phyloP scores from a whole-genome alignment of 2,329 filamentous ascomycete genomes.

The Clarireedia hainanense region DNA sequence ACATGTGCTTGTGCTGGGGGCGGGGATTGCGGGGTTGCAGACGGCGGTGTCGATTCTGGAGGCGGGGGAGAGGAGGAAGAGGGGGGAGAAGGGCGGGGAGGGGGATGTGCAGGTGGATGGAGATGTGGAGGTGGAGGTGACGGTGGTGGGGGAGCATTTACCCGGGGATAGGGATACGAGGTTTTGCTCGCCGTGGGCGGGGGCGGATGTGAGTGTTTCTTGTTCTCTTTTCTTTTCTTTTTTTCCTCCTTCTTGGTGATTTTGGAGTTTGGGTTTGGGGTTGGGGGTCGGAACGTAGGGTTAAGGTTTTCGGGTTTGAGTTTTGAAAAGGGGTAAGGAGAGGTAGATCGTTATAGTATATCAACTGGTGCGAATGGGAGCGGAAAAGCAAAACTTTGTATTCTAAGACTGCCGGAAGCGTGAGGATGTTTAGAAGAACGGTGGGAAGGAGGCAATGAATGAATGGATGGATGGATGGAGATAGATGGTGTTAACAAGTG shows the following conservation, averaged over 20 bases:
- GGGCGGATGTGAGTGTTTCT: conserved; percentile 31
- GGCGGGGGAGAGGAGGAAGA: background rate
- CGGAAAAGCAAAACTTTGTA: background rate
- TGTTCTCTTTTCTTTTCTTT: background rate
- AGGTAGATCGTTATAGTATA: background rate
- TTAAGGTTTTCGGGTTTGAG: background rate
- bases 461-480: too few relatives aligned
- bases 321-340: conserved; percentile 21
- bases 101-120: background rate
- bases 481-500: too few relatives aligned
- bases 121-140: conserved; percentile 20
- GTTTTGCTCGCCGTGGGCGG: conserved; percentile 32
- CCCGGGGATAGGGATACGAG: conserved; percentile 27
- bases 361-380: background rate
- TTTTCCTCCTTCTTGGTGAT: background rate
- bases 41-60: conserved; percentile 16
- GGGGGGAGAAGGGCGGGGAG: background rate
- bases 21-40: conserved; percentile 39
- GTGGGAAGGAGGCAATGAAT: background rate
- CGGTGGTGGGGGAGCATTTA: conserved; percentile 35
- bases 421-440: background rate
- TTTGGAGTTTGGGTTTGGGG: background rate
- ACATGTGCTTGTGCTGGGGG: conserved; percentile 27
- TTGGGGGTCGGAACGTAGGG: conserved; percentile 2
- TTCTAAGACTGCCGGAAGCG: background rate